phyloP scores from a whole-genome alignment of 1,139 yeast genomes.

The Zygosaccharomyces sapae region DNA sequence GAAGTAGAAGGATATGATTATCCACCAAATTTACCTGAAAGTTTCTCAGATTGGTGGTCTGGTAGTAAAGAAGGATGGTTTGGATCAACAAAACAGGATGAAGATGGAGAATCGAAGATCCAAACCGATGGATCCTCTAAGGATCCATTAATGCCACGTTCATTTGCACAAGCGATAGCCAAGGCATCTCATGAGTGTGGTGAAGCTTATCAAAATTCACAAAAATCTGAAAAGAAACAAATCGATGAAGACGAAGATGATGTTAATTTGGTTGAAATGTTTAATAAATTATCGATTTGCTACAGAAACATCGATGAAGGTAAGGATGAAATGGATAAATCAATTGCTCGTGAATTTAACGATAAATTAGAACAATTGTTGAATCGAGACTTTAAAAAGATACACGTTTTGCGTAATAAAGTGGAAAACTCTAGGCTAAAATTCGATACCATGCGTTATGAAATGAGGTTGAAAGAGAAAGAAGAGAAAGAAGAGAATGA shows the following conservation, averaged over 20 bases:
- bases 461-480: constrained; percentile 41
- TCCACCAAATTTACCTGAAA: constrained; percentile 64
- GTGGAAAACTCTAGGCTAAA: constrained; percentile 67
- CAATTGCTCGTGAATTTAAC: constrained; percentile 55
- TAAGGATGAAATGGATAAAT: constrained; percentile 53
- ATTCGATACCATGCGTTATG: constrained; percentile 64
- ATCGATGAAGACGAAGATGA: constrained; percentile 35
- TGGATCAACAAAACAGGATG: constrained; percentile 13
- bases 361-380: constrained; percentile 48
- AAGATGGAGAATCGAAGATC: constrained; percentile 11
- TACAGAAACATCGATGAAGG: constrained; percentile 49
- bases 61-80: constrained; percentile 34
- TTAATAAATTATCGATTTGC: constrained; percentile 45
- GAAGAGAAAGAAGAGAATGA: constrained; percentile 15
- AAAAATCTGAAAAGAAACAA: constrained; percentile 19
- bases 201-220: constrained; percentile 30
- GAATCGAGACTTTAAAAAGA: constrained; percentile 56
- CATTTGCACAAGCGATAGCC: constrained; percentile 48
- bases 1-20: constrained; percentile 67
- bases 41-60: constrained; percentile 58
- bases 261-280: constrained; percentile 24
- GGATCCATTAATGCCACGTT: constrained; percentile 41
- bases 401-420: constrained; percentile 55
- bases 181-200: constrained; percentile 44
- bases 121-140: constrained; percentile 22